Conservation (phyloP, 257 asterid genomes). For the Nicotiana obtusifolia region DNA sequence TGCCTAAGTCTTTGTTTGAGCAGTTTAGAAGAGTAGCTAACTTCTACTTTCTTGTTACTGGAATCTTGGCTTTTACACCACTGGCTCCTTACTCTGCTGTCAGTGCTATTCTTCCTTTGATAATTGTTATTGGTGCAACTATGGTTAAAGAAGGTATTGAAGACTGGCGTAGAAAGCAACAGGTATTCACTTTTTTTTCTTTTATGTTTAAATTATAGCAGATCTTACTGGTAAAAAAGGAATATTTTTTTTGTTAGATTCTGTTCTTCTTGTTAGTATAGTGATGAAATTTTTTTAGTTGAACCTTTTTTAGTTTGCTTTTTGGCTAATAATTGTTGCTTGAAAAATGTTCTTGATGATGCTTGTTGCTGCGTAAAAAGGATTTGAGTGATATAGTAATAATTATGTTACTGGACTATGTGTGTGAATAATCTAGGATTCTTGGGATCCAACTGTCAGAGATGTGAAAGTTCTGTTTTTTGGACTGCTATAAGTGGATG, state of each 20-base stretch:
- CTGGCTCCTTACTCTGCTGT: constrained; percentile 71
- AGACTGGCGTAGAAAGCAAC: constrained; percentile 67
- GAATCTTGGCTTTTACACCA: constrained; percentile 58
- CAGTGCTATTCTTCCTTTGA: constrained; percentile 62
- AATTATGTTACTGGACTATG: neutral
- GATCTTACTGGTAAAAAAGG: neutral
- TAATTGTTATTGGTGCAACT: constrained; percentile 64
- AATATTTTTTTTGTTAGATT: neutral
- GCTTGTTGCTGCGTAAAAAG: neutral
- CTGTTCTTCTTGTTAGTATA: neutral
- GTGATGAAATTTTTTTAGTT: too few species aligned
- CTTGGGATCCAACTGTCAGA: neutral
- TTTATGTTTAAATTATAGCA: neutral
- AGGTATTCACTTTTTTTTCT: constrained; percentile 37
- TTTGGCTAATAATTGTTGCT: neutral
- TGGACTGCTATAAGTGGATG: neutral
- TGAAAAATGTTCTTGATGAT: neutral
- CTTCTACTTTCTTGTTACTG: constrained; percentile 74
- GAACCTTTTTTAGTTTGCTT: neutral
- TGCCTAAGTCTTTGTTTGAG: constrained; percentile 85
- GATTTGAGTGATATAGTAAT: neutral
- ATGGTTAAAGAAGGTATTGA: constrained; percentile 86
- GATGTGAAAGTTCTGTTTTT: neutral
- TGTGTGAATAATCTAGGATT: neutral
- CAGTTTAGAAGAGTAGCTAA: constrained; percentile 96